Evolutionary conservation across 306 rosid species (phyloP).

Genomic region (Quercus berberidifolia): DNA sequence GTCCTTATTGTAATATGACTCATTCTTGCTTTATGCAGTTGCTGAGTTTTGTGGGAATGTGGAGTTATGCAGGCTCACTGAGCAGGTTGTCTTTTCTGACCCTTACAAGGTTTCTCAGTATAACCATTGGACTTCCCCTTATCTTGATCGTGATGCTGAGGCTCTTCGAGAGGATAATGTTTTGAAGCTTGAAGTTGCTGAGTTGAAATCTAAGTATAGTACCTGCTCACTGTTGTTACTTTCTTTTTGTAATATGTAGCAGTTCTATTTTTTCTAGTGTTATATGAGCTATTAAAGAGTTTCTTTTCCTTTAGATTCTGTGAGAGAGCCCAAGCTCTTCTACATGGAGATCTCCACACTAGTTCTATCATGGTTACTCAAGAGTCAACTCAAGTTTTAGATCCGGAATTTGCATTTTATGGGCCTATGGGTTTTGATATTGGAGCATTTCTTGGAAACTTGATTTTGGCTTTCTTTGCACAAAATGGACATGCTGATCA

Average conservation of each 20-base stretch:
- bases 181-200: constrained; percentile 83
- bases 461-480: constrained; percentile 79
- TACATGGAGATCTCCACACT: constrained; percentile 95
- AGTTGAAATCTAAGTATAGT: constrained; percentile 73
- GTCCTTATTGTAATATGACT: neutral
- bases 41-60: constrained; percentile 86
- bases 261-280: neutral
- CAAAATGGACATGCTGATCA: constrained; percentile 84
- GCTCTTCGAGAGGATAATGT: constrained; percentile 77
- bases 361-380: constrained; percentile 83
- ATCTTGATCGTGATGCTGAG: constrained; percentile 80
- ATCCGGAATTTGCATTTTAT: constrained; percentile 88
- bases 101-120: constrained; percentile 77
- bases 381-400: constrained; percentile 87
- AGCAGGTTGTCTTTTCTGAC: constrained; percentile 89
- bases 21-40: constrained; percentile 49
- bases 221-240: neutral
- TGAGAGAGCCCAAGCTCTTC: constrained; percentile 81
- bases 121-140: constrained; percentile 75
- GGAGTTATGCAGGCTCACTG: constrained; percentile 88
- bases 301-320: constrained; percentile 55
- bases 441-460: constrained; percentile 85
- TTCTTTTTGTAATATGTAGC: neutral
- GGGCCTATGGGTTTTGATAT: constrained; percentile 95
- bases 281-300: neutral